phyloP scores from a whole-genome alignment of 2,329 filamentous ascomycete genomes.

The Alternaria metachromatica region DNA sequence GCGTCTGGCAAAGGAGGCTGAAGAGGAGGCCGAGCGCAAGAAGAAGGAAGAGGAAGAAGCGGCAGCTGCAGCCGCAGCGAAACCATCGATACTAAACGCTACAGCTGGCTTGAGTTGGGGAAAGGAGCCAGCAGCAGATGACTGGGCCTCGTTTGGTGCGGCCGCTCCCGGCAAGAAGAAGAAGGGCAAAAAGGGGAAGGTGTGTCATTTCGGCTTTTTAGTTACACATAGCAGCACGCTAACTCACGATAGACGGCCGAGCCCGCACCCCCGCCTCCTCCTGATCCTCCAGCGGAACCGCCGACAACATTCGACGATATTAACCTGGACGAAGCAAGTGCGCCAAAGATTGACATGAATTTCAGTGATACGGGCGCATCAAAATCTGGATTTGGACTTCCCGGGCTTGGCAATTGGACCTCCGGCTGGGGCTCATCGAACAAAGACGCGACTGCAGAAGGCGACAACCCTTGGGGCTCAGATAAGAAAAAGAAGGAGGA shows the following conservation, averaged over 20 bases:
- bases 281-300: constrained; percentile 35
- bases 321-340: constrained; percentile 51
- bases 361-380: constrained; percentile 45
- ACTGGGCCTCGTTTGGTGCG: constrained; percentile 37
- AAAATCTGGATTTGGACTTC: constrained; percentile 36
- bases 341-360: constrained; percentile 57
- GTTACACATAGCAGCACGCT: constrained; percentile 37
- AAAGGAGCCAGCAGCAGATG: constrained; percentile 36
- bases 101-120: constrained; percentile 38
- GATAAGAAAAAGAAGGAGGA: constrained; percentile 49
- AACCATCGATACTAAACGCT: constrained; percentile 32
- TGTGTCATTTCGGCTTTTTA: constrained; percentile 43
- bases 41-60: constrained; percentile 45
- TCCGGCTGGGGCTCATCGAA: constrained; percentile 36
- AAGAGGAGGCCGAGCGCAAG: constrained; percentile 49
- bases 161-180: constrained; percentile 40
- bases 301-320: constrained; percentile 56
- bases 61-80: constrained; percentile 36
- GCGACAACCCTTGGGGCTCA: constrained; percentile 43
- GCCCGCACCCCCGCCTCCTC: constrained; percentile 37
- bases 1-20: constrained; percentile 47
- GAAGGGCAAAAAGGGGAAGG: constrained; percentile 51
- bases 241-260: constrained; percentile 38
- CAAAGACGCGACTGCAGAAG: constrained; percentile 34
- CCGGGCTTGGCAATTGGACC: constrained; percentile 30